A percentile compares a stretch with the other conserved stretches of the same genome.
phyloP scores from a whole-genome alignment of 106 monocot species.

The Allium fistulosum region DNA sequence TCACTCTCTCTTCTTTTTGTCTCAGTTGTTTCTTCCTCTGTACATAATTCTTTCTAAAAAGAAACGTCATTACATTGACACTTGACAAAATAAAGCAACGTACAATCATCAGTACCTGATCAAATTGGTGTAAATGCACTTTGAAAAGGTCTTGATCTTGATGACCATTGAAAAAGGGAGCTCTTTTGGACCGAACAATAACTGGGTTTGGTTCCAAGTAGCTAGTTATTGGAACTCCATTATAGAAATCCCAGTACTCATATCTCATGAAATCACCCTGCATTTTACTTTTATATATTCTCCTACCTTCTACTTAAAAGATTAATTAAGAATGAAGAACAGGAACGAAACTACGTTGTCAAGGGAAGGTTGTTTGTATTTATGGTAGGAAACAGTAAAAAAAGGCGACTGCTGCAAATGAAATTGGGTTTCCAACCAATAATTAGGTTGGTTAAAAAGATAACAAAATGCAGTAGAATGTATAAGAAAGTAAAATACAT shows the following conservation, averaged over 20 bases:
- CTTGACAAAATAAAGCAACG: neutral
- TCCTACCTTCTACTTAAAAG: neutral
- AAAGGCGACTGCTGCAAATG: too few species aligned
- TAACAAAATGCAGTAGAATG: neutral
- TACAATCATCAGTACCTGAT: neutral
- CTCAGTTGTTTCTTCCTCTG: neutral
- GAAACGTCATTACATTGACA: neutral
- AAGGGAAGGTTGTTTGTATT: neutral
- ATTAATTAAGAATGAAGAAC: neutral
- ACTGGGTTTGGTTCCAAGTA: conserved; percentile 1
- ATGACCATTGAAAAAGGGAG: conserved; percentile 10
- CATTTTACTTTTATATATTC: neutral
- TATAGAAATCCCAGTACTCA: conserved; percentile 3
- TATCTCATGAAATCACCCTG: neutral
- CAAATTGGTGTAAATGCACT: conserved; percentile 2
- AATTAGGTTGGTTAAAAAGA: neutral
- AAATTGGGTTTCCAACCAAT: neutral
- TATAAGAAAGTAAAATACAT: neutral
- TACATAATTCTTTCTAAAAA: conserved; percentile 7
- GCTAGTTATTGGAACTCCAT: conserved; percentile 21
- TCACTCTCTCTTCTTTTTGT: neutral
- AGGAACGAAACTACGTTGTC: neutral
- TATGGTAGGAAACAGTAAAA: neutral
- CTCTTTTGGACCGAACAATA: neutral
- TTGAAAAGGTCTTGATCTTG: conserved; percentile 29